Evolutionary conservation across 2,329 filamentous ascomycete genomes (phyloP), one percentile per base, ranked within the genome.

Genomic region (Cladophialophora psammophila): DNA sequence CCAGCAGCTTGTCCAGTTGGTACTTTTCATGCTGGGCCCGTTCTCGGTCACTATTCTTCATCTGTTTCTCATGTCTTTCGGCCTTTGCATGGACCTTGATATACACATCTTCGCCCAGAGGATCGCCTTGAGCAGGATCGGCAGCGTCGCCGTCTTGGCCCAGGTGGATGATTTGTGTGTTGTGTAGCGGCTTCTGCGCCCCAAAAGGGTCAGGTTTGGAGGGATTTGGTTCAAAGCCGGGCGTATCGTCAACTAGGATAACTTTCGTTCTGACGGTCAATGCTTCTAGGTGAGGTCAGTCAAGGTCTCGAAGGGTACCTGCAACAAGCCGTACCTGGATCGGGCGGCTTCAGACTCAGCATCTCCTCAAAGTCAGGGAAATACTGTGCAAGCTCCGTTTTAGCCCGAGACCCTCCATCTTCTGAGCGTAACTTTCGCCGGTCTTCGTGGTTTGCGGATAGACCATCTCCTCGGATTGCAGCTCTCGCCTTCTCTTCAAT

Each of bases 281-380:
- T 56, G 91, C 81, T 77, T 95, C 93, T 94, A 75, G 38, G 74
- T 32, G n/a, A 48, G 36, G 65, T 72, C 45, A 73, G 57, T 68
- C 66, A 61, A 64, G 50, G 61, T 54, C 57, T 35, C 20, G 42
- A 62, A 18, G 31, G 20, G 38, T 68, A 55, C 59, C 57, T 59
- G 13, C 50, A 40, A 38, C 42, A n/a, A 32, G 48, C 54, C 74
- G 67, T 85, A 94, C 93, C 90, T 73, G 90, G 84, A 79, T 94
- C 90, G 74, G 90, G 90, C 45, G 89, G 87, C 70, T 92, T 90
- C 76, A 96, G 92, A 69, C 92, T 93, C 80, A 98, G 93, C 72
- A 97, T 87, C 77, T 96, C 92, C 79, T 97, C 94, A 79, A 97
- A 98, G 75, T 96, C 94, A 60, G 91, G 89, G 76, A 98, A 97